These are phyloP conservation scores for Colletotrichum magnum DNA, from an alignment of 2,329 filamentous ascomycete genomes.

Conservation along the genomic window DNA sequence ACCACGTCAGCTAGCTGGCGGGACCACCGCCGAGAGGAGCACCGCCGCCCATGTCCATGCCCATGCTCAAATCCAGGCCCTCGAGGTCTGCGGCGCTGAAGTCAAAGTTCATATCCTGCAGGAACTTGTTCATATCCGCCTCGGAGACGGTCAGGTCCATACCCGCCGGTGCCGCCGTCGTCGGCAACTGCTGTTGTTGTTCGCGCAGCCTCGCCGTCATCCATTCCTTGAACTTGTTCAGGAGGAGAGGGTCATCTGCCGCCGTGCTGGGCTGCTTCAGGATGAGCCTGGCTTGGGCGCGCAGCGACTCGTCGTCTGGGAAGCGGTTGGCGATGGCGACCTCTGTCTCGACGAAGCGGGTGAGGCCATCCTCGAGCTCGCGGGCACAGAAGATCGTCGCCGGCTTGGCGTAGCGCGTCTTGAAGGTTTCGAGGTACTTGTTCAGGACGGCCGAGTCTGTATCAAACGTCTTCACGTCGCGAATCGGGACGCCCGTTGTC, in stretches of 20 bases:
- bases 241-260: conserved; percentile 67
- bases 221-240: conserved; percentile 68
- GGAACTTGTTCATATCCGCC: conserved; percentile 56
- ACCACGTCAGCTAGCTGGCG: background rate
- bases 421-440: conserved; percentile 62
- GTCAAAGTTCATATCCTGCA: conserved; percentile 61
- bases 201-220: conserved; percentile 49
- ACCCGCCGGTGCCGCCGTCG: conserved; percentile 43
- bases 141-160: conserved; percentile 55
- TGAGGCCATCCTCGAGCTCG: conserved; percentile 69
- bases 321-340: conserved; percentile 55
- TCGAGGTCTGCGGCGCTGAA: conserved; percentile 47
- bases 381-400: conserved; percentile 70
- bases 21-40: conserved; percentile 14
- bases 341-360: conserved; percentile 61
- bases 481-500: conserved; percentile 49
- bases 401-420: conserved; percentile 60
- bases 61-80: conserved; percentile 37
- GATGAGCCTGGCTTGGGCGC: conserved; percentile 63
- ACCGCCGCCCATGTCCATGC: conserved; percentile 27
- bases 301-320: conserved; percentile 64
- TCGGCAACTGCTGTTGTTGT: conserved; percentile 17
- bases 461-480: conserved; percentile 57
- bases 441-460: conserved; percentile 61
- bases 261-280: conserved; percentile 62